Percentiles rank a stretch among this genome's conserved stretches.
phyloP scores from a whole-genome alignment of 2,329 filamentous ascomycete species.

The Cladophialophora exuberans region DNA sequence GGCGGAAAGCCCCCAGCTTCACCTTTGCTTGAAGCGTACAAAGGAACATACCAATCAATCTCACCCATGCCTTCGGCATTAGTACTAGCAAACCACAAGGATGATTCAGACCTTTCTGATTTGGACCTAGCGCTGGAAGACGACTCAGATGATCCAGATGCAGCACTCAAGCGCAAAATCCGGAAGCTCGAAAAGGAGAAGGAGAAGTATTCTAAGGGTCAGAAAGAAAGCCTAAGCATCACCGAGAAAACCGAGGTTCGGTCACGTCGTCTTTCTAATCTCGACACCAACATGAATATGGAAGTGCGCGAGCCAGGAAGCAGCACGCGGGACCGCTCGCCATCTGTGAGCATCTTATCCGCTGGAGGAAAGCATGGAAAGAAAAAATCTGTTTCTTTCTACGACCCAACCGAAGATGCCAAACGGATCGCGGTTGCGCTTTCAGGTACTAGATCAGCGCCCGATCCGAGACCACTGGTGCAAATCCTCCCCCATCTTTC shows the following conservation, averaged over 20 bases:
- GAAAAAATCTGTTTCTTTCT: slow-evolving; percentile 70
- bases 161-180: slow-evolving; percentile 40
- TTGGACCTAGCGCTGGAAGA: slow-evolving; percentile 39
- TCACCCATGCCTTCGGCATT: slow-evolving; percentile 90
- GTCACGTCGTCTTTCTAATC: slow-evolving; percentile 19
- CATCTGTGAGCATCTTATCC: slow-evolving; percentile 22
- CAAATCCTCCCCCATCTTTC: slow-evolving; percentile 82
- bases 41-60: slow-evolving; percentile 89
- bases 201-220: slow-evolving; percentile 33
- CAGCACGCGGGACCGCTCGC: slow-evolving; percentile 18
- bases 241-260: slow-evolving; percentile 6
- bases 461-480: slow-evolving; percentile 73
- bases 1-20: slow-evolving; percentile 68
- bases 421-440: slow-evolving; percentile 75
- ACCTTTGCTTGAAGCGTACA: slow-evolving; percentile 88
- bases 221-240: slow-evolving; percentile 8
- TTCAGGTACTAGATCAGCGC: slow-evolving; percentile 60
- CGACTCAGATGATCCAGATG: slow-evolving; percentile 37
- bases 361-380: slow-evolving; percentile 16
- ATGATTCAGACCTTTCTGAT: slow-evolving; percentile 57
- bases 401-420: slow-evolving; percentile 81
- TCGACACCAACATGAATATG: slow-evolving; percentile 19
- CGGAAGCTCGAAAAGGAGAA: slow-evolving; percentile 38
- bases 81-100: slow-evolving; percentile 60
- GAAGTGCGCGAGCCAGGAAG: slow-evolving; percentile 22